Conservation (phyloP, 169 alveolate species). For the Plasmodium cynomolgi region DNA sequence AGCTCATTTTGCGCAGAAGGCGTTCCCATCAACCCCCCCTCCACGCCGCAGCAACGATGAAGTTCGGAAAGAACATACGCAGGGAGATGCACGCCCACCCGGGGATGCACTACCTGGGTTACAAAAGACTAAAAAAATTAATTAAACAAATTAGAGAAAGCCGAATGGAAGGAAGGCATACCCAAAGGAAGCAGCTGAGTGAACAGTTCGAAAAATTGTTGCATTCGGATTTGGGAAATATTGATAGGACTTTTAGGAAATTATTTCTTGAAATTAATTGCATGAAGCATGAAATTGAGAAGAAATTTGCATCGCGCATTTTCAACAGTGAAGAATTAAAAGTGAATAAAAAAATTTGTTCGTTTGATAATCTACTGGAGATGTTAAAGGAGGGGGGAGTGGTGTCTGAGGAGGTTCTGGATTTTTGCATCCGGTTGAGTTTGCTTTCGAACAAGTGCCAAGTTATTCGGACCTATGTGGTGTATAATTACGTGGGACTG, state of each 20-base stretch:
- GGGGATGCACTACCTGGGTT: conserved; percentile 36
- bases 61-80: conserved; percentile 61
- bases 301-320: neutral
- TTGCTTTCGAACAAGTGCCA: conserved; percentile 40
- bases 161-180: neutral
- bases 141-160: conserved; percentile 24
- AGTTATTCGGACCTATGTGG: conserved; percentile 25
- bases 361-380: conserved; percentile 37
- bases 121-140: conserved; percentile 16
- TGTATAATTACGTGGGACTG: conserved; percentile 36
- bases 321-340: conserved; percentile 18
- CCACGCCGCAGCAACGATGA: neutral
- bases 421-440: conserved; percentile 54
- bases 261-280: conserved; percentile 12
- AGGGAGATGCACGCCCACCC: conserved; percentile 47
- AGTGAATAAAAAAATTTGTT: neutral
- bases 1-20: neutral
- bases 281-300: conserved; percentile 43
- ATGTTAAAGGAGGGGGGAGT: conserved; percentile 30
- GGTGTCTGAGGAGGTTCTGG: conserved; percentile 38
- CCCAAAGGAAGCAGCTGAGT: neutral
- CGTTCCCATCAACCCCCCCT: neutral
- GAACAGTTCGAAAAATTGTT: conserved; percentile 17
- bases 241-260: conserved; percentile 22
- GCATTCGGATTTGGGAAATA: conserved; percentile 8